Percentiles rank a stretch among this genome's conserved stretches.
Conservation (phyloP, 352 stramenopile species). For the Globisporangium irregulare region DNA sequence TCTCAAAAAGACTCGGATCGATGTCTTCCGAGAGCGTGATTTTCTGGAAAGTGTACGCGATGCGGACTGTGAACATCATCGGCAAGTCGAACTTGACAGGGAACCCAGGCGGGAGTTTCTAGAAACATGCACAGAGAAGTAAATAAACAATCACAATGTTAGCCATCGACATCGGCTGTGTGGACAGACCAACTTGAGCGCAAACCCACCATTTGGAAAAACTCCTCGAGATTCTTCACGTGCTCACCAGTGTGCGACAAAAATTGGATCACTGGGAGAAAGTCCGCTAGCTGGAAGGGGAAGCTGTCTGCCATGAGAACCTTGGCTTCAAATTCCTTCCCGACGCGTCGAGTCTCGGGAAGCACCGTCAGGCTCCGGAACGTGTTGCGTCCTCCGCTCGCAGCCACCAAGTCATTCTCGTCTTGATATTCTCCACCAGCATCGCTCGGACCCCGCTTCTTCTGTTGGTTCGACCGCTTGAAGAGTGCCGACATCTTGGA, state of each 20-base stretch:
- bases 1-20: slow-evolving; percentile 48
- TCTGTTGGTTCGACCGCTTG: slow-evolving; percentile 41
- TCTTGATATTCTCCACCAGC: not conserved
- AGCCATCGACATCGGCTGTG: not conserved
- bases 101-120: slow-evolving; percentile 82
- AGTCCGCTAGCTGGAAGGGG: slow-evolving; percentile 66
- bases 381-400: slow-evolving; percentile 36
- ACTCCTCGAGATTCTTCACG: slow-evolving; percentile 77
- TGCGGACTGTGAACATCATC: slow-evolving; percentile 79
- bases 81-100: slow-evolving; percentile 80
- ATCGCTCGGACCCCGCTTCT: slow-evolving; percentile 15
- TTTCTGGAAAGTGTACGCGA: slow-evolving; percentile 82
- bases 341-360: slow-evolving; percentile 34
- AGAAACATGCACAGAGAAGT: not conserved
- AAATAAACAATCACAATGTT: slow-evolving; percentile 7
- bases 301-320: slow-evolving; percentile 78
- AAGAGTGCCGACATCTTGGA: slow-evolving; percentile 47
- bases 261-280: slow-evolving; percentile 75
- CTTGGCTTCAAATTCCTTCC: slow-evolving; percentile 77
- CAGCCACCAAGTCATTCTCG: slow-evolving; percentile 10
- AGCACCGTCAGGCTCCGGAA: slow-evolving; percentile 65
- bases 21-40: slow-evolving; percentile 51
- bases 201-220: slow-evolving; percentile 79
- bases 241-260: slow-evolving; percentile 73
- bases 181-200: not conserved